Evolutionary conservation across 2,329 filamentous ascomycete species (phyloP).

Genomic region (Fusarium praegraminearum): DNA sequence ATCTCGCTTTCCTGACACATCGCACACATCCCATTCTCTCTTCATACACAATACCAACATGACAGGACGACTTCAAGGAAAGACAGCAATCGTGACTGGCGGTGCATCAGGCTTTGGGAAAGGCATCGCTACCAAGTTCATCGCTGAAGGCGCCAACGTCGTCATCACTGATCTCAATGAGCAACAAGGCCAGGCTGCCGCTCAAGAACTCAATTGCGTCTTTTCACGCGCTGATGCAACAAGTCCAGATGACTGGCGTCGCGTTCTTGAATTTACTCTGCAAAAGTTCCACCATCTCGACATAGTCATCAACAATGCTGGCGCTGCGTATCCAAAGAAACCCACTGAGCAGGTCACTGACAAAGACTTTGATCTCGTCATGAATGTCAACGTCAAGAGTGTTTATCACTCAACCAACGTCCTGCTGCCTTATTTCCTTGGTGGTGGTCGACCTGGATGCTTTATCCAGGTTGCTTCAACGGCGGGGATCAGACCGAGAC

Average conservation of each 20-base stretch:
- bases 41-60: slow-evolving; percentile 16
- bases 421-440: slow-evolving; percentile 70
- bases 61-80: slow-evolving; percentile 55
- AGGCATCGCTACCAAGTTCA: slow-evolving; percentile 29
- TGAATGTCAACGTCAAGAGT: slow-evolving; percentile 76
- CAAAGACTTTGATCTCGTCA: slow-evolving; percentile 73
- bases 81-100: slow-evolving; percentile 53
- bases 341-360: slow-evolving; percentile 73
- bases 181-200: slow-evolving; percentile 62
- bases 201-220: slow-evolving; percentile 57
- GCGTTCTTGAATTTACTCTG: slow-evolving; percentile 59
- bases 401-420: slow-evolving; percentile 71
- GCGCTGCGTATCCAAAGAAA: slow-evolving; percentile 70
- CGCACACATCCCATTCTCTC: background rate
- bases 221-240: slow-evolving; percentile 50
- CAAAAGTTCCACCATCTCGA: slow-evolving; percentile 65
- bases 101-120: slow-evolving; percentile 63
- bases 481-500: slow-evolving; percentile 67
- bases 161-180: slow-evolving; percentile 72
- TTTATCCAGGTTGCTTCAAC: slow-evolving; percentile 77
- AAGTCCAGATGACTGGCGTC: slow-evolving; percentile 64
- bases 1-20: background rate
- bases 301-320: slow-evolving; percentile 72
- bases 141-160: slow-evolving; percentile 29
- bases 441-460: slow-evolving; percentile 66